Evolutionary conservation across 768 basidiomycete species (phyloP), one percentile per base, ranked within the genome.

Genomic region (Leccinum subtestaceum): DNA sequence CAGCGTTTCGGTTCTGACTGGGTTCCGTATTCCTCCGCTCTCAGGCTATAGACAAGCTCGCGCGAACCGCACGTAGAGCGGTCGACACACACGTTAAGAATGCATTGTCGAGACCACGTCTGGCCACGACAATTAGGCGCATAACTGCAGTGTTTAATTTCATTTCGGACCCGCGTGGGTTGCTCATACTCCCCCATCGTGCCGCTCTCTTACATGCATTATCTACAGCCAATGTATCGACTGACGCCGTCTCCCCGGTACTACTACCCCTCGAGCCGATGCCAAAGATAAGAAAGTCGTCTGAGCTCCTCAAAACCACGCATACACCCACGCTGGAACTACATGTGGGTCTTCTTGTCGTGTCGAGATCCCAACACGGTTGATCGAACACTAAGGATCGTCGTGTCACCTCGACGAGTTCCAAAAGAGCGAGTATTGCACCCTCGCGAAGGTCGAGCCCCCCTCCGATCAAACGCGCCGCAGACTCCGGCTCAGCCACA

Each of bases 131-230:
- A 15, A 76, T 92, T 46, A 81, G 82, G 60, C 86, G 90, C 54
- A 82, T 89, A 75, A 84, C 88, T 9, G 87, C 90, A 23, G 75
- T 87, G 66, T 83, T 88, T 67, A 88, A 89, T 71, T 87, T 85
- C 73, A 70, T 78, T 55, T 72, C 83, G 60, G 81, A 86, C 51
- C 80, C 83, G 65, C 88, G 90, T 91, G 65, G 71, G 89, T 78
- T 38, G 48, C 47, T 29, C 56, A 52, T 59, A 55, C 60, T 56
- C 63, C 32, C 50, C 45, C 40, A n/a, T 46, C 52, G 27, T 45
- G 47, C 45, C 50, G n/a, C 40, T 38, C 51, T 43, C 50, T 63
- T 55, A 63, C 57, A 63, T 65, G 60, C 56, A 38, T 47, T 43
- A 46, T 27, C 59, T 65, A 61, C 56, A 90, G 89, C 88, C 50